A percentile compares a stretch with the other conserved stretches of the same genome.
Conservation (phyloP, 2,329 filamentous ascomycete species). For the Aureobasidium sp. region DNA sequence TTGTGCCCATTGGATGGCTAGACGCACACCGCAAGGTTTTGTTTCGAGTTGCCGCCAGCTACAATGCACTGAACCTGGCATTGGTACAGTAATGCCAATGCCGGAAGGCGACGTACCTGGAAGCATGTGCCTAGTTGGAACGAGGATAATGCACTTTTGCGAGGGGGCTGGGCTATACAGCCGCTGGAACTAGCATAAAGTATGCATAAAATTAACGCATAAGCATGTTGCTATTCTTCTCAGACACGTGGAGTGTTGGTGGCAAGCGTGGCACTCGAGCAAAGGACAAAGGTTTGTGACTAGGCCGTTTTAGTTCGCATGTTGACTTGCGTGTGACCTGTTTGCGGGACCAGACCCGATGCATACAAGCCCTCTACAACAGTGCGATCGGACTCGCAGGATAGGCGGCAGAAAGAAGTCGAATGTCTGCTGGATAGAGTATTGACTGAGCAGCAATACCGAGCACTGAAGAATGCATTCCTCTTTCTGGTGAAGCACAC, state of each 20-base stretch:
- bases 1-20: neutral
- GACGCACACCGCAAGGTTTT: neutral
- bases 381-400: neutral
- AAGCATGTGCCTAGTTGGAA: neutral
- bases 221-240: constrained; percentile 11
- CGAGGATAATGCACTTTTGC: neutral
- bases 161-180: neutral
- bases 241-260: constrained; percentile 10
- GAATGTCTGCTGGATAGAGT: neutral
- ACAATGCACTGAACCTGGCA: neutral
- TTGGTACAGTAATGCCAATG: neutral
- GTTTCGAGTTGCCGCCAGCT: neutral
- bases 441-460: neutral
- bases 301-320: constrained; percentile 17
- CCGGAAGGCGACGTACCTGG: neutral
- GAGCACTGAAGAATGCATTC: neutral
- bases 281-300: constrained; percentile 15
- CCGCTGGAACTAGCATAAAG: constrained; percentile 5
- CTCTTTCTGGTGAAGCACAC: constrained; percentile 6
- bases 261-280: constrained; percentile 17
- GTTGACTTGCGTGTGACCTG: constrained; percentile 20
- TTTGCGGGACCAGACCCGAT: neutral
- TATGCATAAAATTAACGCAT: neutral
- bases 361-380: neutral
- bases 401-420: neutral